Evolutionary conservation across 1,284 basidiomycete genomes (phyloP).

Genomic region (Papiliotrema terrestris): DNA sequence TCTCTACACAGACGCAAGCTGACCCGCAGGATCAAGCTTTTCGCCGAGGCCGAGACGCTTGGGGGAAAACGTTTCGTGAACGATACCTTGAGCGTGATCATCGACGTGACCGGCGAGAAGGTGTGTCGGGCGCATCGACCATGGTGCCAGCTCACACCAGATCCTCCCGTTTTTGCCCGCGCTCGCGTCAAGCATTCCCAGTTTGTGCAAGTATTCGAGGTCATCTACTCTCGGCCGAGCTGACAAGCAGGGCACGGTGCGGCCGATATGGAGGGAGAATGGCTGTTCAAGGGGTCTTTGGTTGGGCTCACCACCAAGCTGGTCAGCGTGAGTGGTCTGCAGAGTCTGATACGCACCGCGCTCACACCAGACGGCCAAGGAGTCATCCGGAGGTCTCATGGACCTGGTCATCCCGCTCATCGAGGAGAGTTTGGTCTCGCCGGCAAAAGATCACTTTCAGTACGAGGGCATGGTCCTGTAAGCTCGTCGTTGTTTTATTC

Average conservation of each 20-base stretch:
- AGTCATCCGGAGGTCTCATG: slow-evolving; percentile 43
- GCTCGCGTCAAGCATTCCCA: slow-evolving; percentile 68
- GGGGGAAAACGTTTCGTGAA: slow-evolving; percentile 75
- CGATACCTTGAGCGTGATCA: slow-evolving; percentile 65
- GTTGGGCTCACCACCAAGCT: slow-evolving; percentile 70
- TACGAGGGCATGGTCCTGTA: slow-evolving; percentile 66
- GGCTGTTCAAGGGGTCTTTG: slow-evolving; percentile 72
- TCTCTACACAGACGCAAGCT: slow-evolving; percentile 23
- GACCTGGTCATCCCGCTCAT: slow-evolving; percentile 67
- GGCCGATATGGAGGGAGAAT: slow-evolving; percentile 59
- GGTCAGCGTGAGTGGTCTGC: slow-evolving; percentile 56
- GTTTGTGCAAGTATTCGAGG: slow-evolving; percentile 61
- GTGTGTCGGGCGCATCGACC: slow-evolving; percentile 48
- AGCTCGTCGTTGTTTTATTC: slow-evolving; percentile 1
- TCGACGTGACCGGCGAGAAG: slow-evolving; percentile 62
- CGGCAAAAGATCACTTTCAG: slow-evolving; percentile 66
- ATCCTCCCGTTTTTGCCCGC: slow-evolving; percentile 65
- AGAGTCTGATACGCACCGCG: too few relatives aligned
- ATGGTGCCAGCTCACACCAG: slow-evolving; percentile 44
- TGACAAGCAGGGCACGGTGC: slow-evolving; percentile 38
- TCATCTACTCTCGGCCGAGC: too few relatives aligned
- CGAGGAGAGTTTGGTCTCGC: slow-evolving; percentile 65
- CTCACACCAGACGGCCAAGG: slow-evolving; percentile 29
- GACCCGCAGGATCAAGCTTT: slow-evolving; percentile 50
- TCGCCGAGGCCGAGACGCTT: slow-evolving; percentile 69